phyloP scores from a whole-genome alignment of 352 stramenopile genomes.

The Plasmopara viticola region DNA sequence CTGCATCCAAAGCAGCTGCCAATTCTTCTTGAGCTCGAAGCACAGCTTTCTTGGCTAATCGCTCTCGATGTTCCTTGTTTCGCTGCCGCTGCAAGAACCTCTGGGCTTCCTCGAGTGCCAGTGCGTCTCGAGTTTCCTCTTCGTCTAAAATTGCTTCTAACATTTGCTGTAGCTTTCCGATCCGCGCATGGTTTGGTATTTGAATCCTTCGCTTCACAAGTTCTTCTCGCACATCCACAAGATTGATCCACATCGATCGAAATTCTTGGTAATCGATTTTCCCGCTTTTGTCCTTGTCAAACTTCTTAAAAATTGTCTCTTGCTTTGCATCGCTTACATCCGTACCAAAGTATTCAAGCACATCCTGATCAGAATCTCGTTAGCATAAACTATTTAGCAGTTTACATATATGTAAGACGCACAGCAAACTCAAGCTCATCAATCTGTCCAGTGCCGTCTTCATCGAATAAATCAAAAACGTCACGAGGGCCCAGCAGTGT shows the following conservation, averaged over 20 bases:
- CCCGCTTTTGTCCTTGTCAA: slow-evolving; percentile 88
- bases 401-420: not conserved
- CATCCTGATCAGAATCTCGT: slow-evolving; percentile 33
- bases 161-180: slow-evolving; percentile 72
- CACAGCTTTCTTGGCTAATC: slow-evolving; percentile 42
- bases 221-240: slow-evolving; percentile 77
- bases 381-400: not conserved
- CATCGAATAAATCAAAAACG: slow-evolving; percentile 89
- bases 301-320: slow-evolving; percentile 89
- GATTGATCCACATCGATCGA: slow-evolving; percentile 85
- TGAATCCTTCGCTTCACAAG: slow-evolving; percentile 83
- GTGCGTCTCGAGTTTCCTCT: slow-evolving; percentile 83
- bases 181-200: slow-evolving; percentile 82
- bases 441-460: slow-evolving; percentile 84
- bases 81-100: slow-evolving; percentile 70
- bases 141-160: slow-evolving; percentile 86
- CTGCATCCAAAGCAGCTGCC: slow-evolving; percentile 80
- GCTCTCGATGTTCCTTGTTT: slow-evolving; percentile 47
- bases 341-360: slow-evolving; percentile 92
- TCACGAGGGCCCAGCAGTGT: slow-evolving; percentile 79
- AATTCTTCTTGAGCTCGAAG: slow-evolving; percentile 81
- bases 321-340: slow-evolving; percentile 86
- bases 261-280: slow-evolving; percentile 94
- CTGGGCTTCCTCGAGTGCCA: slow-evolving; percentile 71
- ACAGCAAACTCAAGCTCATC: slow-evolving; percentile 92